Evolutionary conservation across 306 rosid species (phyloP), one percentile per base, ranked within the genome.

Genomic region (Dicorynia guianensis): DNA sequence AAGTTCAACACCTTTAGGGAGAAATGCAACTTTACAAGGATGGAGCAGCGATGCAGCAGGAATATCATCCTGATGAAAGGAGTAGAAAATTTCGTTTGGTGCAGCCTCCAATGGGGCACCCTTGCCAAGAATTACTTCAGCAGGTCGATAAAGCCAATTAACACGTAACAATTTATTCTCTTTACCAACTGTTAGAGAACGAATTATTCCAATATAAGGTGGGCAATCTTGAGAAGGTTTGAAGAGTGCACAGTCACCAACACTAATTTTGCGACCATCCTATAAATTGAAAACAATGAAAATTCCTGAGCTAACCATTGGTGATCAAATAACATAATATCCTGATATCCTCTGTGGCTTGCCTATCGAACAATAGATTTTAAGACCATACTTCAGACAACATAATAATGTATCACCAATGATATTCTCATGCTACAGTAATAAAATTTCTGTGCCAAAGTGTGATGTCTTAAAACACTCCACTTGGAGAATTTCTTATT

Each of bases 21-120:
- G 96, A 67, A 93, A 93, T 80, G 96, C 88, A 50, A 93, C 98
- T 93, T 89, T 93, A 84, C 96, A 93, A 70, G 94, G 96, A 86
- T 93, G 98, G 66, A 93, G 90, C 76, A 93, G 68, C 13, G 88
- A 90, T 75, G 82, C 91, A 79, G 88, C 94, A 82, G 84, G 87
- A 77, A 90, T 89, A 85, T 84, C 96, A 87, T 87, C 93, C 96
- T 83, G 87, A 63, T 90, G 98, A 86, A 93, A 90, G 84, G 98
- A 85, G 85, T 88, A 93, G 81, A 93, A 90, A 61, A 93, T 68
- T 80, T 93, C 98, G 91, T 93, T 93, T 11, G 92, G 98, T 55
- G 85, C 82, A 56, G 94, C 87, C 75, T 93, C 87, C 77, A 86
- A 85, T 36, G 77, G 87, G 81, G 84, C 81, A 38, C 88, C 91